A percentile compares a stretch with the other conserved stretches of the same genome.
These are phyloP conservation scores for Neurospora tetraspora DNA, from an alignment of 495 filamentous ascomycete genomes.

Conservation along the genomic window DNA sequence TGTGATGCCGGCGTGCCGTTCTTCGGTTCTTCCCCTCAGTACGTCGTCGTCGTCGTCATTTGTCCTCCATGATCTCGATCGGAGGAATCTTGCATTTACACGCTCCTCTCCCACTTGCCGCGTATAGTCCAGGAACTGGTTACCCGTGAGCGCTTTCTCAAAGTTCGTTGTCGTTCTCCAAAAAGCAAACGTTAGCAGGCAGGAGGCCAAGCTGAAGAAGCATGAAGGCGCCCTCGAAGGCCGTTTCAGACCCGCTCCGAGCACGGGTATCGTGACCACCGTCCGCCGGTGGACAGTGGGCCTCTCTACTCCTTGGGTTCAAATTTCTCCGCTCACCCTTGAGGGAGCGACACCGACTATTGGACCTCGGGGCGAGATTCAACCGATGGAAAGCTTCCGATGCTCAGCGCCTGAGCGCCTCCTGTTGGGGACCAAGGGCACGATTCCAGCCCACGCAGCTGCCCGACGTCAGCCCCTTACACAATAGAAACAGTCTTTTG, in stretches of 20 bases:
- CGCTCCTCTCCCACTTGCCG: not conserved
- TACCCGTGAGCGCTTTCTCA: not conserved
- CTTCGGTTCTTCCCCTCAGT: not conserved
- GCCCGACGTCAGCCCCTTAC: not conserved
- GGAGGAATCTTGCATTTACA: not conserved
- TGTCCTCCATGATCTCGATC: not conserved
- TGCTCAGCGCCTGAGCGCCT: not conserved
- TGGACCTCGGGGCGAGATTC: not conserved
- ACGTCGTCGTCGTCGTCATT: not conserved
- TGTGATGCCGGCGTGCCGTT: not conserved
- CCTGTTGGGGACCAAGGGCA: not conserved
- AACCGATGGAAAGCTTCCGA: not conserved
- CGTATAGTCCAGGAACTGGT: not conserved
- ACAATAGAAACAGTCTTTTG: not conserved
- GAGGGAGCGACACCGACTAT: not conserved
- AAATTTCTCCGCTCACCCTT: not conserved
- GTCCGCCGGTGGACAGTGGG: not conserved
- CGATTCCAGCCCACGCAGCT: not conserved
- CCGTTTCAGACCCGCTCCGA: not conserved
- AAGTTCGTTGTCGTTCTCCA: not conserved
- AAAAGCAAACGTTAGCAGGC: not conserved
- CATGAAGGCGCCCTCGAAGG: not conserved
- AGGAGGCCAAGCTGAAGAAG: not conserved
- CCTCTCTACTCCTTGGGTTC: not conserved
- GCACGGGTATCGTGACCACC: not conserved